Evolutionary conservation across 192 early-diverging fungal genomes (phyloP), one percentile per base, ranked within the genome.

Genomic region (Lobulomyces angularis): DNA sequence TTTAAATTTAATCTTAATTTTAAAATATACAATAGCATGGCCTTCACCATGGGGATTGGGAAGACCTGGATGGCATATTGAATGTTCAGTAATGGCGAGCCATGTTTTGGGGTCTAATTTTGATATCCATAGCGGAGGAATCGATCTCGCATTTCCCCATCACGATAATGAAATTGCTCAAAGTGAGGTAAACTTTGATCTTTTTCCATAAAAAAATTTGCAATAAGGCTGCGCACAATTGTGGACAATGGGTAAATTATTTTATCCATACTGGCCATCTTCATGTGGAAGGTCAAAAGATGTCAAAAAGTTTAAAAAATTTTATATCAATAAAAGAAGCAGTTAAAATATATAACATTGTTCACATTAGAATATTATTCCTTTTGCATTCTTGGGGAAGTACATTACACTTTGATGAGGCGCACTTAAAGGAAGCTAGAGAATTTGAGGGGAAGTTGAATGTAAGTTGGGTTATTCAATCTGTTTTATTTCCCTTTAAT

Each of bases 1-100:
- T 56, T 11, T 14, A 12, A 56, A 23, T 8, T 5, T 20, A 51
- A 17, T 3, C 17, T 20, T 17, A n/a, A n/a, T n/a, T n/a, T n/a
- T n/a, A n/a, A n/a, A n/a, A n/a, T n/a, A n/a, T n/a, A n/a, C n/a
- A n/a, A n/a, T n/a, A n/a, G n/a, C n/a, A n/a, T n/a, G n/a, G n/a
- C 6, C 52, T 47, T 55, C 49, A 19, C 40, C 22, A 17, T 17
- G n/a, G 0, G 3, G 80, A 14, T 49, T 64, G 35, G 94, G 94
- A 11, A 84, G 94, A 27, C 94, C 94, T 5, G 94, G 94, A 24
- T 98, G 94, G 94, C 94, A 98, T 51, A 98, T 98, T 67, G 94
- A 98, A 69, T 98, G 94, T 79, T 90, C 87, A 17, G 94, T 80
- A 26, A 98, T 98, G 94, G 90, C 90, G 14, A 82, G 83, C 50